Evolutionary conservation across 1,284 basidiomycete species (phyloP).

Genomic region (Malassezia arunalokei): DNA sequence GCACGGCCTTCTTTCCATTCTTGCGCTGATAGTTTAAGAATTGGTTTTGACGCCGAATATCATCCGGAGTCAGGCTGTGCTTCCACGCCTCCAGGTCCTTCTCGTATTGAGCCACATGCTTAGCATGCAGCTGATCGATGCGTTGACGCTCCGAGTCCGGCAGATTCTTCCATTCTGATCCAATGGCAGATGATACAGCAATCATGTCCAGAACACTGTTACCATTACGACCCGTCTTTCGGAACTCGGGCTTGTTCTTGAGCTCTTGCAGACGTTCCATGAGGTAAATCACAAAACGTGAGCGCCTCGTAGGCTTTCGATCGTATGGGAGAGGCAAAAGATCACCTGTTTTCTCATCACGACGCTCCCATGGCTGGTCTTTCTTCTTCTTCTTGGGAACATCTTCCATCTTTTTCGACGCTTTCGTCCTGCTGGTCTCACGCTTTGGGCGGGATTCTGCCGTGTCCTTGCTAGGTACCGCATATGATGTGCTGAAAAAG

Average conservation of each 20-base stretch:
- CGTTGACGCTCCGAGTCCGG: conserved; percentile 16
- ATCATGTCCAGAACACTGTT: conserved; percentile 27
- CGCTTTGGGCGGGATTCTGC: no score
- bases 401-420: background rate
- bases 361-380: conserved; percentile 13
- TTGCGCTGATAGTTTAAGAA: conserved; percentile 32
- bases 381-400: conserved; percentile 10
- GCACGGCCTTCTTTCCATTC: conserved; percentile 25
- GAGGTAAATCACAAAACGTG: conserved; percentile 35
- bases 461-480: no score
- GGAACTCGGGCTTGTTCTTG: conserved; percentile 23
- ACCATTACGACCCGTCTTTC: conserved; percentile 23
- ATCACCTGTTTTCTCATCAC: conserved; percentile 13
- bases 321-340: conserved; percentile 32
- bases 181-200: conserved; percentile 23
- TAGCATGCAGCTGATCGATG: conserved; percentile 24
- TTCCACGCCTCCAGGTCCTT: conserved; percentile 31
- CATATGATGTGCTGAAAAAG: no score
- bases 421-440: background rate
- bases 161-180: conserved; percentile 30
- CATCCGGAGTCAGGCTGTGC: conserved; percentile 29
- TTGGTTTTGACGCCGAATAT: conserved; percentile 38
- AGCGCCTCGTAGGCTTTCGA: conserved; percentile 29
- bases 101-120: conserved; percentile 28
- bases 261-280: conserved; percentile 24